phyloP scores from a whole-genome alignment of 371 early-diverging fungal genomes.

The Lichtheimia ramosa region DNA sequence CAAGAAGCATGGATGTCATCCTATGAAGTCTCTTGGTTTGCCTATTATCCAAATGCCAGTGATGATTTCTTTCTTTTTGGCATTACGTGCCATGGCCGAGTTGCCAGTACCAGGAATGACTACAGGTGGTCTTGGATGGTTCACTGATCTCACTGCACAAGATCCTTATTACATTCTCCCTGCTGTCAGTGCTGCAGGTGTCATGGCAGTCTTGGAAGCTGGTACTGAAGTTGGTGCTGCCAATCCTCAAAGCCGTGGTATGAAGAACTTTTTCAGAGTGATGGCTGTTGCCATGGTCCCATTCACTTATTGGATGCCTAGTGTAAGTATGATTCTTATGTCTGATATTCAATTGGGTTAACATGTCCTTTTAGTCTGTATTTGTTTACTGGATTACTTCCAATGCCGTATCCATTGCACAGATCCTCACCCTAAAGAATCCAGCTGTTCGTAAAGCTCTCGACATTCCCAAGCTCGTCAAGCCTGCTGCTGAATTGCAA shows the following conservation, averaged over 20 bases:
- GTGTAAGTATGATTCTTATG: constrained; percentile 48
- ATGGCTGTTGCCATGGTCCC: constrained; percentile 64
- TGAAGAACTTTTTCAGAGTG: constrained; percentile 73
- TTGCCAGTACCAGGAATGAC: constrained; percentile 82
- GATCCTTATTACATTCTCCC: constrained; percentile 90
- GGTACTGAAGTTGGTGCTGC: constrained; percentile 59
- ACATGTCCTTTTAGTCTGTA: constrained; percentile 51
- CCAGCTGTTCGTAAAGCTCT: constrained; percentile 58
- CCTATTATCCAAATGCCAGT: constrained; percentile 82
- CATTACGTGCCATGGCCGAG: constrained; percentile 78
- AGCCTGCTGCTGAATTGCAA: constrained; percentile 48
- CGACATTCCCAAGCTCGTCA: constrained; percentile 56
- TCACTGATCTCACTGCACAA: constrained; percentile 75
- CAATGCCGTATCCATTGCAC: constrained; percentile 71
- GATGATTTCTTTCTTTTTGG: constrained; percentile 89
- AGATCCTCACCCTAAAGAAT: constrained; percentile 64
- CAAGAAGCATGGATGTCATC: constrained; percentile 64
- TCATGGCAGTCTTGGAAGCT: constrained; percentile 79
- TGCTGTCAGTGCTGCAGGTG: constrained; percentile 66
- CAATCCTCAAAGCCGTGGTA: constrained; percentile 43
- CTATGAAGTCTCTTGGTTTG: constrained; percentile 62
- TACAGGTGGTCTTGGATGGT: constrained; percentile 82
- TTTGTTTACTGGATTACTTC: constrained; percentile 88
- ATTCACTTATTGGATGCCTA: constrained; percentile 74
- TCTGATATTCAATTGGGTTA: constrained; percentile 6